Conservation (phyloP, 108 stramenopile genomes). For the Fragilaria crotonensis region DNA sequence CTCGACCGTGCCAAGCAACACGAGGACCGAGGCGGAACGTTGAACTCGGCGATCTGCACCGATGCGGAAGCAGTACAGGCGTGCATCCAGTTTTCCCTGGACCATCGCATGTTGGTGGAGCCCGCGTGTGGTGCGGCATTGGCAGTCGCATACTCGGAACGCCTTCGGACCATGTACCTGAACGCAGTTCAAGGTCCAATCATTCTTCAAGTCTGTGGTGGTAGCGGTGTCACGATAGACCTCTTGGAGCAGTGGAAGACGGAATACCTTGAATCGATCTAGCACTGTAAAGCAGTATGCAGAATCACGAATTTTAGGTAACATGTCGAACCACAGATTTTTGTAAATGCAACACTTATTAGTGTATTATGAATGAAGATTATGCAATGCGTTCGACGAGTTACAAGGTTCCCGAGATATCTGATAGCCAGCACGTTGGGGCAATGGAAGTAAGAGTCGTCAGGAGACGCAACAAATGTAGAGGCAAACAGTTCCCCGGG, state of each 20-base stretch:
- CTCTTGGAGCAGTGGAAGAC: constrained; percentile 57
- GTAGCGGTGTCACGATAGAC: constrained; percentile 67
- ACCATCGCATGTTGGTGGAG: constrained; percentile 86
- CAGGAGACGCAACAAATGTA: too few species aligned
- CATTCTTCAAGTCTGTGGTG: constrained; percentile 82
- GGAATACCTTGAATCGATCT: too few species aligned
- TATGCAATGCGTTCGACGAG: too few species aligned
- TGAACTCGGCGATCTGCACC: constrained; percentile 54
- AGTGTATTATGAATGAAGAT: too few species aligned
- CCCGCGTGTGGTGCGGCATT: constrained; percentile 90
- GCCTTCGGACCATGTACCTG: constrained; percentile 40
- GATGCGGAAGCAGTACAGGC: constrained; percentile 81
- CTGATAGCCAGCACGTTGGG: too few species aligned
- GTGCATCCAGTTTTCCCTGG: constrained; percentile 60
- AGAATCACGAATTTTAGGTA: too few species aligned
- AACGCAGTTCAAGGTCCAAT: constrained; percentile 36
- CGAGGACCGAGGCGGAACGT: constrained; percentile 27
- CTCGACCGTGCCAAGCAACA: constrained; percentile 47
- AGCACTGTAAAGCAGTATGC: too few species aligned
- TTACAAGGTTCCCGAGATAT: too few species aligned
- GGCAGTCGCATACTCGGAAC: constrained; percentile 66
- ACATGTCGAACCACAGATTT: too few species aligned
- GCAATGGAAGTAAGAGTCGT: too few species aligned
- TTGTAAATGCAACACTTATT: too few species aligned
- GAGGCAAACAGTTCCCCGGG: too few species aligned